Evolutionary conservation across 805 yeast genomes (phyloP).

Genomic region (Wickerhamiella slavikovae): DNA sequence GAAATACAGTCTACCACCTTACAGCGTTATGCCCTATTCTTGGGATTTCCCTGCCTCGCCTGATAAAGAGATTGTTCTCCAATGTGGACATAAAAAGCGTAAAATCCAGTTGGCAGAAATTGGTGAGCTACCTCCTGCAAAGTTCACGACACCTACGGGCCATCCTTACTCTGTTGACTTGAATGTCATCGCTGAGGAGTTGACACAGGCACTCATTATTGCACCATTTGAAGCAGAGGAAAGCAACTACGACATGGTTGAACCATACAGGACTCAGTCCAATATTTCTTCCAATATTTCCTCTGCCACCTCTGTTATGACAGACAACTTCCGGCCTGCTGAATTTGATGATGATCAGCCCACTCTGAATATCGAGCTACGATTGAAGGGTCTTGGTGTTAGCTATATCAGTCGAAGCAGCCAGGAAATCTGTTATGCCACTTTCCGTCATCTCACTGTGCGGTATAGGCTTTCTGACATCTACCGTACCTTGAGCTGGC

Average conservation of each 20-base stretch:
- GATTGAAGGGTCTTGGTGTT: conserved; percentile 63
- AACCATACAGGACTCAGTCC: neutral
- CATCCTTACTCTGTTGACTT: conserved; percentile 39
- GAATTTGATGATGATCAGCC: conserved; percentile 8
- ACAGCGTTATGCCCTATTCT: conserved; percentile 92
- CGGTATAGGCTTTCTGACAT: conserved; percentile 67
- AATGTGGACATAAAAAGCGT: conserved; percentile 39
- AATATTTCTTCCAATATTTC: no score
- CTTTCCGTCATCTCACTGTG: conserved; percentile 61
- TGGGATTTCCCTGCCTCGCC: conserved; percentile 93
- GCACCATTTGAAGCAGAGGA: conserved; percentile 61
- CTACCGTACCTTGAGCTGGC: conserved; percentile 59
- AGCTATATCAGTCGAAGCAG: conserved; percentile 54
- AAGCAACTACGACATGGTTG: conserved; percentile 44
- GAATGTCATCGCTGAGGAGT: conserved; percentile 92
- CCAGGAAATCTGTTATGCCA: conserved; percentile 70
- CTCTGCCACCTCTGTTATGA: conserved; percentile 1
- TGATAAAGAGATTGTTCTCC: conserved; percentile 55
- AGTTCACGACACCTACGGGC: conserved; percentile 31
- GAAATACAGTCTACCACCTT: conserved; percentile 62
- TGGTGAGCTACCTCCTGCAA: conserved; percentile 76
- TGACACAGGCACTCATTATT: conserved; percentile 70
- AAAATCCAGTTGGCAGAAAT: conserved; percentile 77
- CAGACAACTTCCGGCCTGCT: conserved; percentile 5
- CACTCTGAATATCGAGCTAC: conserved; percentile 29